Evolutionary conservation across 345 rosid species (phyloP).

Genomic region (Clarkia xantiana): DNA sequence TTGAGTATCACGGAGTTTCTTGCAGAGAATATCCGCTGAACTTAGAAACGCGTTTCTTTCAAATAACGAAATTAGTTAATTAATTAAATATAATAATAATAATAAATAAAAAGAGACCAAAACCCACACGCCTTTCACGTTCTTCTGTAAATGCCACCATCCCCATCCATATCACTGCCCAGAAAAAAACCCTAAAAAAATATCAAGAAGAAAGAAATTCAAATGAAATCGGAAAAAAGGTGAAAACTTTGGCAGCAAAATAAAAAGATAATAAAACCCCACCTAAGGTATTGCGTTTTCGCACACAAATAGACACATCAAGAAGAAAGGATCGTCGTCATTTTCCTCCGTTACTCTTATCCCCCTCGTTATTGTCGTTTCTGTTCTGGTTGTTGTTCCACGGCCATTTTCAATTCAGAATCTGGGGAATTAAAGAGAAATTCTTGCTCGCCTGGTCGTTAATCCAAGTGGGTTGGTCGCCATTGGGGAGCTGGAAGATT

Average conservation of each 20-base stretch:
- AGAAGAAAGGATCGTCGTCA: neutral
- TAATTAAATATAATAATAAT: too few species aligned
- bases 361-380: neutral
- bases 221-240: neutral
- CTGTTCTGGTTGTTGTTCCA: neutral
- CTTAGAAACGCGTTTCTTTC: constrained; percentile 1
- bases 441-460: neutral
- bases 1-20: neutral
- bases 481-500: neutral
- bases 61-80: too few species aligned
- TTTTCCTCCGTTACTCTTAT: neutral
- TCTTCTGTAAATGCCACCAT: neutral
- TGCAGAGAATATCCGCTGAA: constrained; percentile 7
- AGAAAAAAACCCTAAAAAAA: neutral
- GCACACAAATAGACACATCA: neutral
- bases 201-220: neutral
- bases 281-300: neutral
- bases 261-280: neutral
- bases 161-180: neutral
- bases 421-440: neutral
- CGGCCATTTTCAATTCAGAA: too few species aligned
- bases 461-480: too few species aligned
- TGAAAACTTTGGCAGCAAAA: neutral
- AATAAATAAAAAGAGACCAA: neutral
- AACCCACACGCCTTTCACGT: constrained; percentile 8